Percentiles rank a stretch among this genome's conserved stretches.
Conservation (phyloP, 805 yeast species). For the Pichia paraexigua region DNA sequence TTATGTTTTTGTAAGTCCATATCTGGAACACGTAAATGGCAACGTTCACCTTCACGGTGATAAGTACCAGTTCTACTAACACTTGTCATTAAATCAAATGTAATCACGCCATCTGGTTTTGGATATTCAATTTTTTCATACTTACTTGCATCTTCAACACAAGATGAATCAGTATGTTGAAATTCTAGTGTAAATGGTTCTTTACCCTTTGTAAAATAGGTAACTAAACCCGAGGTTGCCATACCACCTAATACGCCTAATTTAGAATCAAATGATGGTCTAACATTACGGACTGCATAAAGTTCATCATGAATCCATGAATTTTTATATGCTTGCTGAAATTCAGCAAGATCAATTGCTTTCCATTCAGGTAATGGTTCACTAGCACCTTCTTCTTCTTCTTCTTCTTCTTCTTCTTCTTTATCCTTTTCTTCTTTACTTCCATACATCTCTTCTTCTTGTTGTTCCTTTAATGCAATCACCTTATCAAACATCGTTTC, state of each 20-base stretch:
- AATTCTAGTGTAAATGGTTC: conserved; percentile 83
- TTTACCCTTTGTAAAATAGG: conserved; percentile 68
- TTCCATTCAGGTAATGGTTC: conserved; percentile 30
- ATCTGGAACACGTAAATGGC: conserved; percentile 67
- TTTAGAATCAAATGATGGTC: conserved; percentile 80
- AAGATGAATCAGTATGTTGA: conserved; percentile 58
- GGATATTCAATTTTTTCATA: conserved; percentile 77
- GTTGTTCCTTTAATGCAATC: conserved; percentile 36
- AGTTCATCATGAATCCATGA: conserved; percentile 89
- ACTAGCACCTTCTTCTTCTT: conserved; percentile 31
- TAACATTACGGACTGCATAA: conserved; percentile 75
- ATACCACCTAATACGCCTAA: conserved; percentile 80
- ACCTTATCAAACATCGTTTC: conserved; percentile 57
- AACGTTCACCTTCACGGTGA: conserved; percentile 90
- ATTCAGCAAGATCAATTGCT: conserved; percentile 45
- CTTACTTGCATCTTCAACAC: conserved; percentile 60
- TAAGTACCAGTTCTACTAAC: conserved; percentile 94
- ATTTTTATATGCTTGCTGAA: conserved; percentile 54
- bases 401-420: conserved; percentile 34
- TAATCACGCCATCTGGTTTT: conserved; percentile 88
- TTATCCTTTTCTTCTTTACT: conserved; percentile 30
- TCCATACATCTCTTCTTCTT: conserved; percentile 32
- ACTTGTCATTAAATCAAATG: conserved; percentile 90
- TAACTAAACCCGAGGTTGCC: conserved; percentile 73
- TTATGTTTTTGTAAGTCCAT: conserved; percentile 66